Evolutionary conservation across 2,329 filamentous ascomycete species (phyloP), one percentile per base, ranked within the genome.

Genomic region (Cytospora mali): DNA sequence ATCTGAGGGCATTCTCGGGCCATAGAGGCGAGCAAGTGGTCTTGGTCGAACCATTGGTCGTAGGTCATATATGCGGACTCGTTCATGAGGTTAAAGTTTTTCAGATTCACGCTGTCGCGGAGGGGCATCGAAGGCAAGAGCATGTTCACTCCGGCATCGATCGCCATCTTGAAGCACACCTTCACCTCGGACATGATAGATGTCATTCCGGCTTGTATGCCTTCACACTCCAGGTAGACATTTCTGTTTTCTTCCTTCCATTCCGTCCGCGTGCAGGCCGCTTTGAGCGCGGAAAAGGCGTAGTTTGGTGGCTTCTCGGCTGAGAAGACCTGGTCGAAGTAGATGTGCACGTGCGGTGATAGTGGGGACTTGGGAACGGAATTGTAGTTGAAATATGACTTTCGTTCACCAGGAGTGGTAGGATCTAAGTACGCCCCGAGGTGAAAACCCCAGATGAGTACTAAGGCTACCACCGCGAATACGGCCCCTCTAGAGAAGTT

Each of bases 301-400:
- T 71, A 73, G 7, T 58, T 9, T 3, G 55, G 3, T 7, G 69
- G 66, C 21, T 58, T 52, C 16, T 60, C 55, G 55, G 53, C 62
- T 4, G 70, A 69, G 57, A 75, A 75, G 21, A 69, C 70, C 64
- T 75, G 73, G 11, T 73, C 70, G 55, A 73, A 75, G 64, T 72
- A 75, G 25, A 48, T 55, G 25, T 66, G 58, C 13, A 71, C 61
- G 48, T 68, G 67, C 6, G 35, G 55, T 11, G 63, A 50, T 18
- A 62, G 23, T 5, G 60, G 55, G 1, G 55, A 58, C 9, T 49
- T 58, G 21, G 18, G 31, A 28, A 9, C 27, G 13, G 55, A 28
- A 11, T 52, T 49, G 42, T 46, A 53, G 7, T 59, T 33, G 27
- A 62, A 54, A 3, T 29, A 29, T 16, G 46, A 25, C 5, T 25